Evolutionary conservation across 169 alveolate species (phyloP).

Genomic region (Besnoitia besnoiti): DNA sequence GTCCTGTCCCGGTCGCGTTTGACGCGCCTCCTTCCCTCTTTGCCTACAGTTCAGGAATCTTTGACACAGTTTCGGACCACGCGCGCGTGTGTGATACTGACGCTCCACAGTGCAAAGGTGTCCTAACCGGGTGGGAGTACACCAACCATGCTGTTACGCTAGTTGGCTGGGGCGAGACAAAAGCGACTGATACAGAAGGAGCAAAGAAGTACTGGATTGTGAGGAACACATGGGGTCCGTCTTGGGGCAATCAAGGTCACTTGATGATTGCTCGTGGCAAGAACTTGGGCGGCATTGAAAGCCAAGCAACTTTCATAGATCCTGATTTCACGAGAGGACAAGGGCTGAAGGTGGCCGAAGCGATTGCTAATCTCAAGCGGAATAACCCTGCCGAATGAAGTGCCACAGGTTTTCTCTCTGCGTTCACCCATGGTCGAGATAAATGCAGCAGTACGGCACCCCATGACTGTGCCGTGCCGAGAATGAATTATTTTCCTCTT

Average conservation of each 20-base stretch:
- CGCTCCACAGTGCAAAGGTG: not conserved
- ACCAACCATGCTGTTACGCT: constrained; percentile 89
- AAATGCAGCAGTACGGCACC: not conserved
- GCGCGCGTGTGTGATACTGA: constrained; percentile 62
- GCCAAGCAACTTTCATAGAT: constrained; percentile 57
- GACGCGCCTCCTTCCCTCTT: constrained; percentile 74
- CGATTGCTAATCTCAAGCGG: not conserved
- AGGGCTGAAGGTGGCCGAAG: constrained; percentile 34
- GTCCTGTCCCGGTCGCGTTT: constrained; percentile 77
- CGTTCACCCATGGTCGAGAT: not conserved
- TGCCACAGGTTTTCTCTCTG: not conserved
- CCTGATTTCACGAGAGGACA: constrained; percentile 67
- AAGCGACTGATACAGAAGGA: not conserved
- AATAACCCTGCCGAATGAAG: not conserved
- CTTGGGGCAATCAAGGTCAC: constrained; percentile 91
- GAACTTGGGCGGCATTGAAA: constrained; percentile 68
- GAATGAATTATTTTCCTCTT: too few species aligned
- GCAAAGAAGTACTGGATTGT: constrained; percentile 84
- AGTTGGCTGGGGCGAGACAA: constrained; percentile 88
- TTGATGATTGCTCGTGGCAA: constrained; percentile 79
- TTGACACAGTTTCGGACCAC: constrained; percentile 51
- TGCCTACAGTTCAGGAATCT: constrained; percentile 71
- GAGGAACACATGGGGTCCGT: constrained; percentile 91
- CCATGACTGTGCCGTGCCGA: too few species aligned
- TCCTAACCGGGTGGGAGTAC: constrained; percentile 82